Base-by-base conservation (phyloP, 768 basidiomycete species). In the Cytidiella melzeri region DNA sequence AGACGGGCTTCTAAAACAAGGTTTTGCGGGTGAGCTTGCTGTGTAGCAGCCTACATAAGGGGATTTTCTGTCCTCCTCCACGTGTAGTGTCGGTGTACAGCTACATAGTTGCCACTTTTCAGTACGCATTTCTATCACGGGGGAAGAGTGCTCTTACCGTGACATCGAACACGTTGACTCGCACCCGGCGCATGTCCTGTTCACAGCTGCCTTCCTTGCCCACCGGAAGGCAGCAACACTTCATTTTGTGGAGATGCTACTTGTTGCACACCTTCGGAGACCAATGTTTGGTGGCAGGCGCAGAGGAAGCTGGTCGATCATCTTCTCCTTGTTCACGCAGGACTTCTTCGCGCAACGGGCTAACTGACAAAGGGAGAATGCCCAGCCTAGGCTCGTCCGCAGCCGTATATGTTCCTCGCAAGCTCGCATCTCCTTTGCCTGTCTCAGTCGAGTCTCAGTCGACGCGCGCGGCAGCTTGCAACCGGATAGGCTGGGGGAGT, bases 251-350 rank as follows among this genome's bases (percentile, higher is more conserved):
- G 55, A 99, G 75, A 75, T n/a, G n/a, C n/a, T n/a, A n/a, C n/a
- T n/a, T 96, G 98, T 66, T 99, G 96, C 51, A 96, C 92, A 75
- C 92, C 96, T 81, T 98, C 98, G 62, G 96, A 97, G 59, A 87
- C 90, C n/a, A n/a, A n/a, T n/a, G n/a, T n/a, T n/a, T n/a, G 55
- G 95, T 98, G 50, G 83, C 84, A 50, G 94, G n/a, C n/a, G n/a
- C n/a, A n/a, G n/a, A n/a, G n/a, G 98, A 41, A 99, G 83, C 73
- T 88, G 94, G 53, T 68, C 60, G 87, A 99, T 95, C 82, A 99
- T 92, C 81, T 98, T 98, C 57, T 89, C 87, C 75, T 94, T 94
- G 73, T 94, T 88, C 18, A 97, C 94, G 81, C 94, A 92, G 62
- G 98, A 99, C 72, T 92, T 97, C 80, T 97, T 98, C 57, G 90